Evolutionary conservation across 345 rosid genomes (phyloP).

Genomic region (Eutrema heterophyllum): DNA sequence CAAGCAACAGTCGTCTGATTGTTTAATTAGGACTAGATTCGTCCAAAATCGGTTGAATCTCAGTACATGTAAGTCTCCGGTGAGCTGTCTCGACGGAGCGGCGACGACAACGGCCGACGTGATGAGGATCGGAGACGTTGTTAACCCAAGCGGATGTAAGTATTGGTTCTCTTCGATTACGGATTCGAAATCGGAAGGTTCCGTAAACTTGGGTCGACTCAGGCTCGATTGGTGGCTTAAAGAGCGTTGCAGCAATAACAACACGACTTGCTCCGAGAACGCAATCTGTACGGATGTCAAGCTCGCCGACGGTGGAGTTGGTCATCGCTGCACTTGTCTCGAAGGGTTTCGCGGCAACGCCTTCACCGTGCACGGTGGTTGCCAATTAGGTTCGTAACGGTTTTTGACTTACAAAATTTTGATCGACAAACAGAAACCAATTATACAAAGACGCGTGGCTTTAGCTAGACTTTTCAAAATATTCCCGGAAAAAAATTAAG

Average conservation of each 20-base stretch:
- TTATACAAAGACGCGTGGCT: not conserved
- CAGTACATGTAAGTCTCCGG: not conserved
- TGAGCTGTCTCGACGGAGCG: not conserved
- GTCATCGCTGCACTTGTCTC: not conserved
- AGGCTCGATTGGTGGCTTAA: conserved; percentile 6
- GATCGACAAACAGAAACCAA: not conserved
- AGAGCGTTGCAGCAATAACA: not conserved
- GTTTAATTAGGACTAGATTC: not conserved
- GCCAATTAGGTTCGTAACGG: not conserved
- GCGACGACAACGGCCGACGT: not conserved
- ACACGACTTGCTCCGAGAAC: not conserved
- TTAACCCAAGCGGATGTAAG: not conserved
- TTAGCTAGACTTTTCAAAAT: not conserved
- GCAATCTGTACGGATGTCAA: not conserved
- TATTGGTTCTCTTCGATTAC: not conserved
- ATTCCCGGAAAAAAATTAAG: too few relatives aligned
- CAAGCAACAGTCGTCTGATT: not conserved
- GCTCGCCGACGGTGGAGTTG: not conserved
- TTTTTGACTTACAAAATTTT: not conserved
- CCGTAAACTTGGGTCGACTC: not conserved
- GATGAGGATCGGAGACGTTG: not conserved
- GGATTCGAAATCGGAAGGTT: not conserved
- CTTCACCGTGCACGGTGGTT: conserved; percentile 1
- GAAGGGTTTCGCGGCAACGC: not conserved
- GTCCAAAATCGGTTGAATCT: not conserved